phyloP scores from a whole-genome alignment of 2,329 filamentous ascomycete genomes.

The Aspergillus terreus region DNA sequence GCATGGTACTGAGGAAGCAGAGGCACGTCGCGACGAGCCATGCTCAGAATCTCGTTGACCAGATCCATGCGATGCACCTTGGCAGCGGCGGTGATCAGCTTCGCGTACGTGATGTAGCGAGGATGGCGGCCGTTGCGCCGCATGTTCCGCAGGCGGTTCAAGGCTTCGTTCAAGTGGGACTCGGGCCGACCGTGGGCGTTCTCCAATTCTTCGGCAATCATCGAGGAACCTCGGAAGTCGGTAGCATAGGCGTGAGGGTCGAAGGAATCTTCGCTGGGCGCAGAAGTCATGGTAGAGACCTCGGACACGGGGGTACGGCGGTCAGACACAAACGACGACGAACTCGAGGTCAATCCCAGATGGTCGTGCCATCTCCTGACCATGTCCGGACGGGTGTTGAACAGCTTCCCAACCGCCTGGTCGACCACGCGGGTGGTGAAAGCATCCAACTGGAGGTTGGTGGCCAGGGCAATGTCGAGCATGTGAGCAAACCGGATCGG shows the following conservation, averaged over 20 bases:
- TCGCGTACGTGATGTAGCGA: constrained; percentile 93
- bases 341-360: constrained; percentile 42
- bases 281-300: constrained; percentile 51
- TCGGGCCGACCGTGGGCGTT: constrained; percentile 69
- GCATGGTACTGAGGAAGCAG: constrained; percentile 77
- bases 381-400: constrained; percentile 43
- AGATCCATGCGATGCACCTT: constrained; percentile 78
- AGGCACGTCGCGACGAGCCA: constrained; percentile 86
- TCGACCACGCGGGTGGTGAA: constrained; percentile 56
- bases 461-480: constrained; percentile 54
- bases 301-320: constrained; percentile 42
- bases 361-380: constrained; percentile 57
- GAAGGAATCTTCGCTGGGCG: constrained; percentile 73
- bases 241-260: constrained; percentile 89
- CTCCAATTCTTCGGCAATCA: constrained; percentile 87
- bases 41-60: constrained; percentile 80
- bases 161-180: constrained; percentile 71
- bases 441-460: constrained; percentile 51
- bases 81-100: constrained; percentile 85
- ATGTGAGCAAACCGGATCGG: constrained; percentile 60
- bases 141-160: constrained; percentile 86
- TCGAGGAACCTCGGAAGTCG: constrained; percentile 87
- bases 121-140: constrained; percentile 87
- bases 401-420: constrained; percentile 54
- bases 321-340: constrained; percentile 41